phyloP scores from a whole-genome alignment of 1,139 yeast genomes.

The Scheffersomyces segobiensis region DNA sequence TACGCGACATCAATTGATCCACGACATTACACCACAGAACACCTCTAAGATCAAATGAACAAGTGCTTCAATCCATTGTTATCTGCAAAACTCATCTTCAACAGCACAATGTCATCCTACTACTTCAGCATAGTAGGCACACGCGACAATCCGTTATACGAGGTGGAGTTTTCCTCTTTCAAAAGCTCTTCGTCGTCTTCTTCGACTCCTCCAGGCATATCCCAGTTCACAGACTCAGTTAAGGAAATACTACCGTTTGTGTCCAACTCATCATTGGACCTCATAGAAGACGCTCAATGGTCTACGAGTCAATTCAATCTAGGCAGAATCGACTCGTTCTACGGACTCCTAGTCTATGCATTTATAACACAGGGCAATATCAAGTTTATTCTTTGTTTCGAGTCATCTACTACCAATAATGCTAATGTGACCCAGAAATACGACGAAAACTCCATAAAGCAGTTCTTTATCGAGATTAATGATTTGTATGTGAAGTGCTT shows the following conservation, averaged over 20 bases:
- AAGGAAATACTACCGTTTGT: slow-evolving; percentile 85
- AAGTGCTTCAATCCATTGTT: background rate
- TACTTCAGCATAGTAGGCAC: slow-evolving; percentile 89
- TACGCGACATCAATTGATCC: background rate
- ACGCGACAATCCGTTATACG: slow-evolving; percentile 82
- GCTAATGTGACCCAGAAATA: slow-evolving; percentile 19
- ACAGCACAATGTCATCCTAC: slow-evolving; percentile 51
- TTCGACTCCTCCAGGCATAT: slow-evolving; percentile 45
- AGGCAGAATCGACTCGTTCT: slow-evolving; percentile 82
- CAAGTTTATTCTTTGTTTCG: slow-evolving; percentile 78
- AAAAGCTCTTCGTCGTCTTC: slow-evolving; percentile 27
- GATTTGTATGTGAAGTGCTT: slow-evolving; percentile 85
- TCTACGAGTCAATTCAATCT: slow-evolving; percentile 61
- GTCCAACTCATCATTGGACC: slow-evolving; percentile 82
- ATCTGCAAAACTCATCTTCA: background rate
- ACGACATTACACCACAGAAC: background rate
- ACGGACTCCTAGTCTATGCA: slow-evolving; percentile 77
- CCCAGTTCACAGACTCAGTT: slow-evolving; percentile 68
- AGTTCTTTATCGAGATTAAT: slow-evolving; percentile 81
- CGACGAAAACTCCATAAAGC: slow-evolving; percentile 77
- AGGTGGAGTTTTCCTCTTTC: slow-evolving; percentile 80
- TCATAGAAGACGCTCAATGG: slow-evolving; percentile 91
- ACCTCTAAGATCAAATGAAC: background rate
- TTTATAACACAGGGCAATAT: slow-evolving; percentile 87
- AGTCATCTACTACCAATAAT: slow-evolving; percentile 23